Evolutionary conservation across 352 stramenopile species (phyloP).

Genomic region (Blastocystis sp.): DNA sequence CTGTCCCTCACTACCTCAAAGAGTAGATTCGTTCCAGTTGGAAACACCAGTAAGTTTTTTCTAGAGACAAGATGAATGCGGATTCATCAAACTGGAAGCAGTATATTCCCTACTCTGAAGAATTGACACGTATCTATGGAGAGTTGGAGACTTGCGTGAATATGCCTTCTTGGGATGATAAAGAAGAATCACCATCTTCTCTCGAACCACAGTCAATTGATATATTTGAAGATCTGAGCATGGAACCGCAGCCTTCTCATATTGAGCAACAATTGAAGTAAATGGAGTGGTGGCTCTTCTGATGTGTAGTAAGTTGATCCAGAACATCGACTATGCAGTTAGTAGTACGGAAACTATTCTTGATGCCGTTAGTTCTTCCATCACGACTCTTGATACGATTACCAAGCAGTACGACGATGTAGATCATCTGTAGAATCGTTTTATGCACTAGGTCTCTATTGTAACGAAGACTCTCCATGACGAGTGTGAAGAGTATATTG

Average conservation of each 20-base stretch:
- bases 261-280: conserved; percentile 2
- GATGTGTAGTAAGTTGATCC: background rate
- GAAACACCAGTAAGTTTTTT: background rate
- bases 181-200: background rate
- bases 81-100: conserved; percentile 46
- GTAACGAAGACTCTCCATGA: conserved; percentile 17
- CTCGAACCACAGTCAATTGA: background rate
- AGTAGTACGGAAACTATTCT: background rate
- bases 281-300: background rate
- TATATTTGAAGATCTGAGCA: background rate
- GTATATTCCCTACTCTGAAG: conserved; percentile 16
- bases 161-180: background rate
- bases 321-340: background rate
- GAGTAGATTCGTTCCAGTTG: too few relatives aligned
- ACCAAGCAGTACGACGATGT: conserved; percentile 19
- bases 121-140: background rate
- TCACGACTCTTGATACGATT: background rate
- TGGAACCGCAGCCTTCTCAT: background rate
- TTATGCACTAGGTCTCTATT: background rate
- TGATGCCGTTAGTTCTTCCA: background rate
- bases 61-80: background rate
- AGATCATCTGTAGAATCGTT: background rate
- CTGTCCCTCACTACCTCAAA: too few relatives aligned
- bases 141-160: conserved; percentile 10
- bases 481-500: conserved; percentile 47